phyloP scores from a whole-genome alignment of 768 basidiomycete genomes.

The Termitomyces sp. region DNA sequence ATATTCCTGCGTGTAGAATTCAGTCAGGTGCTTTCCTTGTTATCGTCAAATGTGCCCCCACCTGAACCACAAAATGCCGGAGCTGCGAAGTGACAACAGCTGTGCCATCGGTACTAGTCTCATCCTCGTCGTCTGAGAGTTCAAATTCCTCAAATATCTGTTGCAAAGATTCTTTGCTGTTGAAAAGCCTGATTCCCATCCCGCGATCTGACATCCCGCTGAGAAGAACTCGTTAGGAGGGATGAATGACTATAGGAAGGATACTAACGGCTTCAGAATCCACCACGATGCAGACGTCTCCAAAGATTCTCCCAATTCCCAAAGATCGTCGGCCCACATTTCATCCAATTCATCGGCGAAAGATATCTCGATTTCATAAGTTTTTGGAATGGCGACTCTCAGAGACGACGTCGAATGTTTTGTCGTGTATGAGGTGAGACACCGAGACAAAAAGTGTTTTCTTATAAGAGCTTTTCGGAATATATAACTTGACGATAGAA shows the following conservation, averaged over 20 bases:
- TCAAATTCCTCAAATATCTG: slow-evolving; percentile 83
- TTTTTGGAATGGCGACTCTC: slow-evolving; percentile 52
- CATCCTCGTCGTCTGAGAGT: slow-evolving; percentile 41
- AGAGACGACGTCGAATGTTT: slow-evolving; percentile 65
- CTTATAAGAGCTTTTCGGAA: slow-evolving; percentile 92
- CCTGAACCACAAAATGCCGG: slow-evolving; percentile 95
- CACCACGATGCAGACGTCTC: slow-evolving; percentile 63
- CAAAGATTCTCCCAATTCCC: slow-evolving; percentile 69
- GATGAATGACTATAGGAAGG: background rate
- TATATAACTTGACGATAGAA: slow-evolving; percentile 77
- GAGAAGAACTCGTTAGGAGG: background rate
- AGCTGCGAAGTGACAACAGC: slow-evolving; percentile 80
- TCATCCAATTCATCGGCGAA: slow-evolving; percentile 95
- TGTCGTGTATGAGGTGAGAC: slow-evolving; percentile 61
- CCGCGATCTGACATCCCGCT: slow-evolving; percentile 94
- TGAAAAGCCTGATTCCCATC: slow-evolving; percentile 90
- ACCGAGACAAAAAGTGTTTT: slow-evolving; percentile 85
- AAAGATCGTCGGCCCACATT: slow-evolving; percentile 88
- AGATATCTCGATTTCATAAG: slow-evolving; percentile 81
- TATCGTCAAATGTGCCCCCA: slow-evolving; percentile 21
- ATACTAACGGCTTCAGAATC: slow-evolving; percentile 81
- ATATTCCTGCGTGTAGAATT: slow-evolving; percentile 66
- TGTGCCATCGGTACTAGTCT: slow-evolving; percentile 34
- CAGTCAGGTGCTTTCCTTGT: background rate
- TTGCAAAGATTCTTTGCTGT: slow-evolving; percentile 64